A percentile compares a stretch with the other conserved stretches of the same genome.
phyloP scores from a whole-genome alignment of 2,329 filamentous ascomycete genomes.

The Fusarium sp. region DNA sequence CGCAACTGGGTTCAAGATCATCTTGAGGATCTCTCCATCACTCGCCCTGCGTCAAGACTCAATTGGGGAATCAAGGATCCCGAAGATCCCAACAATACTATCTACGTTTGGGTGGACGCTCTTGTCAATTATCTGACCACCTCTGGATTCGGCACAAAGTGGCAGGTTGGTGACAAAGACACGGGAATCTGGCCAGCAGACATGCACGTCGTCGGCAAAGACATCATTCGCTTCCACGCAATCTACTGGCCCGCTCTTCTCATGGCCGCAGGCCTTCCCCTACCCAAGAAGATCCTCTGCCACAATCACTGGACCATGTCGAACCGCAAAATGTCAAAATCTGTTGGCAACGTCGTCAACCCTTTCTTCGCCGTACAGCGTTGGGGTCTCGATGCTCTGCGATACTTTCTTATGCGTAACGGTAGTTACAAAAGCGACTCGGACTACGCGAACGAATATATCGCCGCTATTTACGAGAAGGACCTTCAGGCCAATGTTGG shows the following conservation, averaged over 20 bases:
- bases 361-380: slow-evolving; percentile 90
- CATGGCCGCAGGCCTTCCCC: slow-evolving; percentile 82
- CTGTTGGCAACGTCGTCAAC: slow-evolving; percentile 92
- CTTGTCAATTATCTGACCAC: slow-evolving; percentile 93
- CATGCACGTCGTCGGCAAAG: slow-evolving; percentile 93
- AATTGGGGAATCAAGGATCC: slow-evolving; percentile 92
- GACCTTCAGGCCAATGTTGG: slow-evolving; percentile 80
- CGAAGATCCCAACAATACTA: slow-evolving; percentile 83
- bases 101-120: slow-evolving; percentile 98
- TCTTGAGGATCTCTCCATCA: slow-evolving; percentile 88
- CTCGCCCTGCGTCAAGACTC: slow-evolving; percentile 79
- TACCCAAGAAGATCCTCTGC: slow-evolving; percentile 82
- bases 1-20: slow-evolving; percentile 78
- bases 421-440: slow-evolving; percentile 81
- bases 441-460: slow-evolving; percentile 82
- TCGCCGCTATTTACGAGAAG: slow-evolving; percentile 82
- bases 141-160: slow-evolving; percentile 73
- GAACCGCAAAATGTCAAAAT: slow-evolving; percentile 95
- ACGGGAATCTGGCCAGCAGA: slow-evolving; percentile 86
- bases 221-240: slow-evolving; percentile 95
- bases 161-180: slow-evolving; percentile 70
- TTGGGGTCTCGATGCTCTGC: slow-evolving; percentile 87
- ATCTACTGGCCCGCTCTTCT: slow-evolving; percentile 98
- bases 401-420: slow-evolving; percentile 86
- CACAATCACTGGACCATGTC: slow-evolving; percentile 97